Base-by-base conservation (phyloP, 441 rosid genomes). In the Bruguiera hainesii region DNA sequence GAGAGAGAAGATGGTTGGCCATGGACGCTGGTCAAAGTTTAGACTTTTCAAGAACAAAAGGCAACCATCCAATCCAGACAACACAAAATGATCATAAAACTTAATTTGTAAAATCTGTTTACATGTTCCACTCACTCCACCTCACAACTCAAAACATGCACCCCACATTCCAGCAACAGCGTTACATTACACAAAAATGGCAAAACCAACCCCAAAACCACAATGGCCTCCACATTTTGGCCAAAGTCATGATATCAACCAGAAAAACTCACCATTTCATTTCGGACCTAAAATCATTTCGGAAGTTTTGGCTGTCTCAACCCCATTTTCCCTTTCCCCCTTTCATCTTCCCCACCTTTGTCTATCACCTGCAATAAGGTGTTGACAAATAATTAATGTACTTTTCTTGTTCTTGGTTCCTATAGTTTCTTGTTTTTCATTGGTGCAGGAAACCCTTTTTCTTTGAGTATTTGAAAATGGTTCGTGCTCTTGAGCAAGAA, bases 121-220 rank as follows among this genome's bases (percentile, higher is more conserved):
- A n/a, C 6, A 53, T 21, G 42, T 42, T 57, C 64, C 57, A 48
- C 59, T 52, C 20, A 31, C 20, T 57, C 60, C 72, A 72, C 65
- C 76, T 63, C 65, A 56, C 75, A 60, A 20, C 51, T 61, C 73
- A 59, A 26, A 77, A 84, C 82, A 80, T 83, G 86, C 83, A 70
- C 86, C 84, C 74, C 92, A 89, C 90, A 78, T 86, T 84, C 79
- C 7, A 25, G 63, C 66, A 66, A 69, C 35, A 30, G 46, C 28
- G 30, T n/a, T 42, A 42, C 56, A 49, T 37, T n/a, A 56, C 15
- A 68, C 49, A 55, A 37, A 37, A 57, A 26, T 19, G 30, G 26
- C 48, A 60, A 68, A 55, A 42, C 28, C 65, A 61, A 69, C 51
- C 51, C 39, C 35, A 21, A 11, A 28, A 13, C 2, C n/a, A 29